phyloP scores from a whole-genome alignment of 2,329 filamentous ascomycete species.

The Rutstroemia sp. region DNA sequence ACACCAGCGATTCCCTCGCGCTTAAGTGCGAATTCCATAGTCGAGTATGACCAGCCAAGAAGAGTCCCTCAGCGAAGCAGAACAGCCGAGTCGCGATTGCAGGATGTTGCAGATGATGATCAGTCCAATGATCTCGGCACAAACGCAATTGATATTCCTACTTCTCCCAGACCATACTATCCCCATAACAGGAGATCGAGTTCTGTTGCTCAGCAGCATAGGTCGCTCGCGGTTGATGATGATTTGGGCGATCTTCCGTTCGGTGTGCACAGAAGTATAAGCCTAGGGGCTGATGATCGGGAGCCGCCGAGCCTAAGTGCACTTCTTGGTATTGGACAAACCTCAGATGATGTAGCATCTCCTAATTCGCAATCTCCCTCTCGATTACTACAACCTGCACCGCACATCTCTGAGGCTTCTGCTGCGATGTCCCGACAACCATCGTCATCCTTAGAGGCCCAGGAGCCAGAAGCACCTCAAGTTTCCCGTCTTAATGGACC shows the following conservation, averaged over 20 bases:
- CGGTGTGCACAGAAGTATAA: slow-evolving; percentile 58
- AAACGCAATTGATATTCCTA: slow-evolving; percentile 65
- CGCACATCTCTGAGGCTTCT: slow-evolving; percentile 25
- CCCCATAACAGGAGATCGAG: slow-evolving; percentile 55
- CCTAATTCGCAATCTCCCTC: slow-evolving; percentile 25
- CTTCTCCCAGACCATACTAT: slow-evolving; percentile 54
- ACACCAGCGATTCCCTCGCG: slow-evolving; percentile 89
- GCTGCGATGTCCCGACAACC: slow-evolving; percentile 21
- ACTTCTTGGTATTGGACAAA: slow-evolving; percentile 42
- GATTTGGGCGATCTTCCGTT: slow-evolving; percentile 52
- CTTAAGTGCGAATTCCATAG: slow-evolving; percentile 84
- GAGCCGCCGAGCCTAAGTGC: slow-evolving; percentile 59
- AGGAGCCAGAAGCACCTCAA: slow-evolving; percentile 21
- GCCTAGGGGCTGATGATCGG: slow-evolving; percentile 57
- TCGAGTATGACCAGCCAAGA: slow-evolving; percentile 48
- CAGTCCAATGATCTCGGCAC: slow-evolving; percentile 43
- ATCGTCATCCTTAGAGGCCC: slow-evolving; percentile 24
- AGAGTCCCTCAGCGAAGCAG: slow-evolving; percentile 18
- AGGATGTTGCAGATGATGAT: slow-evolving; percentile 22
- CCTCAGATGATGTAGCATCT: slow-evolving; percentile 32
- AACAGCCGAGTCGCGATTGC: slow-evolving; percentile 17
- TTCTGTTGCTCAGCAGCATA: slow-evolving; percentile 59
- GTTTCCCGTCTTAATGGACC: slow-evolving; percentile 19
- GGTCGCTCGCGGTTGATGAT: slow-evolving; percentile 48
- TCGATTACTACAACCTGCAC: slow-evolving; percentile 27